Evolutionary conservation across 2,329 filamentous ascomycete genomes (phyloP).

Genomic region (Teratosphaeria nubilosa): DNA sequence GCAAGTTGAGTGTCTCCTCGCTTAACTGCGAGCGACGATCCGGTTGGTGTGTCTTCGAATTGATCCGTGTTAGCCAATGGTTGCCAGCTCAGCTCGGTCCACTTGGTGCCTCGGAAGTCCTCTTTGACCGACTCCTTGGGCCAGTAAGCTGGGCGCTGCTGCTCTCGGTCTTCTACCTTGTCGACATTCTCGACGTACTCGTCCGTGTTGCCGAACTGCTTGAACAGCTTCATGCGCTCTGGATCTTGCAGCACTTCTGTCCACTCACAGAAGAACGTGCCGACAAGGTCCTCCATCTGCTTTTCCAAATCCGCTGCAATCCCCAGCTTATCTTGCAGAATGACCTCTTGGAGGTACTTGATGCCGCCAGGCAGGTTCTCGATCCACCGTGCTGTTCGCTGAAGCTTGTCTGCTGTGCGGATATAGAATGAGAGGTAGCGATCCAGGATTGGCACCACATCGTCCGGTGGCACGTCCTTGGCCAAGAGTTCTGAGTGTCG

Average conservation of each 20-base stretch:
- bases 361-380: slow-evolving; percentile 76
- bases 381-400: slow-evolving; percentile 80
- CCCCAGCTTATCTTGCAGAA: slow-evolving; percentile 76
- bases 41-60: slow-evolving; percentile 61
- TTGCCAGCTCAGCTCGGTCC: slow-evolving; percentile 67
- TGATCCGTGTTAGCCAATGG: slow-evolving; percentile 61
- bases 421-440: slow-evolving; percentile 92
- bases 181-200: slow-evolving; percentile 61
- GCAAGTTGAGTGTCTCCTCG: slow-evolving; percentile 82
- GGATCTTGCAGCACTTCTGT: slow-evolving; percentile 67
- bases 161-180: slow-evolving; percentile 59
- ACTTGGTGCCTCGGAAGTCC: slow-evolving; percentile 60
- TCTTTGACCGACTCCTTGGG: slow-evolving; percentile 54
- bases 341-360: slow-evolving; percentile 69
- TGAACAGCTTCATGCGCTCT: slow-evolving; percentile 57
- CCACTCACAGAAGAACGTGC: slow-evolving; percentile 85
- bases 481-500: slow-evolving; percentile 72
- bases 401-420: slow-evolving; percentile 79
- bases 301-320: slow-evolving; percentile 75
- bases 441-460: slow-evolving; percentile 75
- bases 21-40: slow-evolving; percentile 68
- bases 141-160: slow-evolving; percentile 69
- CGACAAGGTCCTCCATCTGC: slow-evolving; percentile 79
- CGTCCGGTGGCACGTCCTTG: slow-evolving; percentile 73
- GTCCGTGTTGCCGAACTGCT: slow-evolving; percentile 73